Base-by-base conservation (phyloP, 176 grass and related monocot species). In the Rhynchospora pubera region DNA sequence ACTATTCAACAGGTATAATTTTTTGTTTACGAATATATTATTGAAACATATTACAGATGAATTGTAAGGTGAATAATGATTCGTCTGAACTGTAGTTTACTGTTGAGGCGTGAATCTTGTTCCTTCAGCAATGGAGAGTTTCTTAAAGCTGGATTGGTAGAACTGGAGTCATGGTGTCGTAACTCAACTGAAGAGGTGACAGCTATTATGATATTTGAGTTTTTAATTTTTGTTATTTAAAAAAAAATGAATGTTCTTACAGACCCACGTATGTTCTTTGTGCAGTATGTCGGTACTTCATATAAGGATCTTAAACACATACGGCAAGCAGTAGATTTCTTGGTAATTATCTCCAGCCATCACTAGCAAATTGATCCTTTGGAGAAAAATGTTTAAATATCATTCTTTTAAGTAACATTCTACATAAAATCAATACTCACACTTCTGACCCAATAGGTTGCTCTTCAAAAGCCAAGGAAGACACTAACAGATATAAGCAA, bases 61-160 rank as follows among this genome's bases (percentile, higher is more conserved):
- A 82, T 62, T 87, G 70, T 16, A 62, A 65, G 19, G 60, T 65
- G 50, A 51, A 84, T 61, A 86, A 82, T 87, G 51, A 84, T 85
- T 70, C 72, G 18, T 30, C 56, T 78, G 76, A 75, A 82, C 83
- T 82, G 53, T 78, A 97, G 94, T 62, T 84, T 97, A 43, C 86
- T 93, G 57, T 87, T 97, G 82, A 88, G 89, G 79, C 94, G 94
- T 28, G 94, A 97, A 72, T 91, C 87, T 14, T 97, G 94, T 89
- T 93, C 94, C 16, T 90, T 93, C 79, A 97, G 91, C 71, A 97
- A 97, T 3, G 94, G 87, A 39, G 94, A 97, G 88, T 97, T 91
- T 87, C 78, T 97, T 34, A 93, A 93, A 83, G 87, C 89, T 85
- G 94, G 91, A 85, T 84, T 97, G 52, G 47, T 62, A 69, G 94